These are phyloP conservation scores for Paracamarosporium sp. DNA, from an alignment of 2,329 filamentous ascomycete genomes.

Conservation along the genomic window DNA sequence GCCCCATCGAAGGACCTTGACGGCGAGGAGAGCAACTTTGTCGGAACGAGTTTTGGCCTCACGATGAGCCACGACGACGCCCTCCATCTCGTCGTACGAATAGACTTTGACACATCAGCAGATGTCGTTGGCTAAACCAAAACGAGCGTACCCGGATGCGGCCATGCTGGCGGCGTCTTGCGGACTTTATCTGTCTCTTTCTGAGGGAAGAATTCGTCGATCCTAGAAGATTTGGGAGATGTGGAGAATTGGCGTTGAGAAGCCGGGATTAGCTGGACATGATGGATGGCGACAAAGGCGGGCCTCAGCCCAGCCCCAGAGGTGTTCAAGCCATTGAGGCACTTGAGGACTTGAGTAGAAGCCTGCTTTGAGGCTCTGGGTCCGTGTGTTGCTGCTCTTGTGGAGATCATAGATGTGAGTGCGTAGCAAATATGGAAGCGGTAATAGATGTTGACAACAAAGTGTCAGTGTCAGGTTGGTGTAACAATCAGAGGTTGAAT, in stretches of 20 bases:
- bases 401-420: slow-evolving; percentile 35
- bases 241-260: slow-evolving; percentile 51
- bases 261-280: slow-evolving; percentile 24
- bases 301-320: slow-evolving; percentile 36
- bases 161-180: slow-evolving; percentile 56
- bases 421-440: slow-evolving; percentile 14
- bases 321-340: slow-evolving; percentile 39
- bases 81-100: slow-evolving; percentile 78
- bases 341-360: slow-evolving; percentile 45
- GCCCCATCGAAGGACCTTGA: slow-evolving; percentile 77
- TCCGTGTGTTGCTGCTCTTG: slow-evolving; percentile 27
- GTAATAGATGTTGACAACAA: slow-evolving; percentile 9
- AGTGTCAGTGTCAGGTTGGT: background rate
- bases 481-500: background rate
- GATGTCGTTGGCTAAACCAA: background rate
- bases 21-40: slow-evolving; percentile 76
- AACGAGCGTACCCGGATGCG: slow-evolving; percentile 50
- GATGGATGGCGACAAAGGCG: slow-evolving; percentile 39
- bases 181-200: slow-evolving; percentile 53
- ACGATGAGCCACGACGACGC: slow-evolving; percentile 78
- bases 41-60: slow-evolving; percentile 76
- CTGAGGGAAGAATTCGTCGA: slow-evolving; percentile 56
- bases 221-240: slow-evolving; percentile 33
- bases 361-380: slow-evolving; percentile 44
- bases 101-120: slow-evolving; percentile 58